Percentiles rank a stretch among this genome's conserved stretches.
phyloP scores from a whole-genome alignment of 768 basidiomycete genomes.

The Termitomyces sp. region DNA sequence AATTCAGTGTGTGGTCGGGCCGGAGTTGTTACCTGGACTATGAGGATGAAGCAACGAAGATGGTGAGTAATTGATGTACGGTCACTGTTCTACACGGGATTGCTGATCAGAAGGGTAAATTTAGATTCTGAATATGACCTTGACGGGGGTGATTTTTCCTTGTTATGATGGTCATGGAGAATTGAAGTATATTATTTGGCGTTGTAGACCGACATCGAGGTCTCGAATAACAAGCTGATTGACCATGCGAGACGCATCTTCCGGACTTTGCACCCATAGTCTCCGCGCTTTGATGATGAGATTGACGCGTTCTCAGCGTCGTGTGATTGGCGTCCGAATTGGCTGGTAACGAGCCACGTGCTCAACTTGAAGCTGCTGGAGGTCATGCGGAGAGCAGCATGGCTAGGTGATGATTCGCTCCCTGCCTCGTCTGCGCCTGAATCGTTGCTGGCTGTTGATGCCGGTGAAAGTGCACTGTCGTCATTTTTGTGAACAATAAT shows the following conservation, averaged over 20 bases:
- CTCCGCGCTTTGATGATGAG: constrained; percentile 20
- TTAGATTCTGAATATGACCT: constrained; percentile 35
- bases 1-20: constrained; percentile 30
- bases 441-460: constrained; percentile 24
- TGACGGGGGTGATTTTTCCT: constrained; percentile 20
- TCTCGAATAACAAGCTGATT: too few species aligned
- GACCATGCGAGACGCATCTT: constrained; percentile 30
- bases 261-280: constrained; percentile 21
- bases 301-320: constrained; percentile 27
- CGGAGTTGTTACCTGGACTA: constrained; percentile 32
- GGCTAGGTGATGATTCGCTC: background rate
- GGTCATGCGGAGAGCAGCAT: constrained; percentile 17
- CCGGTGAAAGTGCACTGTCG: constrained; percentile 22
- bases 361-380: constrained; percentile 16
- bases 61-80: constrained; percentile 18
- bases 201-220: too few species aligned
- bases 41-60: constrained; percentile 35
- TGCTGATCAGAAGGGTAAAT: background rate
- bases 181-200: too few species aligned
- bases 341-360: constrained; percentile 10
- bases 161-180: background rate
- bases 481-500: constrained; percentile 18
- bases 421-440: background rate
- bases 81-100: background rate
- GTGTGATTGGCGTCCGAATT: constrained; percentile 29